Evolutionary conservation across 2,329 filamentous ascomycete species (phyloP), one percentile per base, ranked within the genome.

Genomic region (Monilinia aucupariae): DNA sequence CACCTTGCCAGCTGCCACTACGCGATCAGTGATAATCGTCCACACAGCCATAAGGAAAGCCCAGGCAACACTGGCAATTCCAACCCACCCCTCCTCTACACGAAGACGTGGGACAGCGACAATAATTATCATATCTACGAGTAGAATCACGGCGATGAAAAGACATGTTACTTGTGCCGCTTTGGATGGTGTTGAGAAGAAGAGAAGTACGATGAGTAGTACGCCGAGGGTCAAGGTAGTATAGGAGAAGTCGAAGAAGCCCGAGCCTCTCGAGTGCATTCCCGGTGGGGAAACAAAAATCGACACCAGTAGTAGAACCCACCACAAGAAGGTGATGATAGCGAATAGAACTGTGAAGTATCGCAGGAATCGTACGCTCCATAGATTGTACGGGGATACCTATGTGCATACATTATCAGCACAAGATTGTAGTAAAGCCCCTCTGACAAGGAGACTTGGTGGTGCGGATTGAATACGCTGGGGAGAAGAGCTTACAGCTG

Each of bases 371-470:
- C 94, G 88, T 56, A 99, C 89, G 64, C 86, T 91, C 88, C 92
- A 96, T 45, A 97, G 84, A 71, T 99, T 99, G 78, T 97, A 97
- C 0, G 94, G 94, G 3, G 91, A 90, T 30, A 90, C 87, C 73
- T 75, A 48, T n/a, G 12, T 37, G 22, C 6, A 17, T 15, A 22
- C 25, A 52, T 10, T 27, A 54, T 53, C 51, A 43, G 15, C 12
- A 34, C 34, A 30, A 47, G 20, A 4, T 34, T 22, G 32, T n/a
- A 15, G 45, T 56, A 3, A 25, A 12, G 6, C 27, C 7, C 4
- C n/a, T 1, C 41, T n/a, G 15, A 25, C n/a, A 13, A 45, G 2
- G 25, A 20, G 10, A 41, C 22, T 61, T 15, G 25, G 30, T 17
- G 39, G 32, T 13, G 27, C 10, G 7, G 12, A 32, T 45, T 15